Evolutionary conservation across 495 filamentous ascomycete genomes (phyloP).

Genomic region (Lophiostoma macrostomum): DNA sequence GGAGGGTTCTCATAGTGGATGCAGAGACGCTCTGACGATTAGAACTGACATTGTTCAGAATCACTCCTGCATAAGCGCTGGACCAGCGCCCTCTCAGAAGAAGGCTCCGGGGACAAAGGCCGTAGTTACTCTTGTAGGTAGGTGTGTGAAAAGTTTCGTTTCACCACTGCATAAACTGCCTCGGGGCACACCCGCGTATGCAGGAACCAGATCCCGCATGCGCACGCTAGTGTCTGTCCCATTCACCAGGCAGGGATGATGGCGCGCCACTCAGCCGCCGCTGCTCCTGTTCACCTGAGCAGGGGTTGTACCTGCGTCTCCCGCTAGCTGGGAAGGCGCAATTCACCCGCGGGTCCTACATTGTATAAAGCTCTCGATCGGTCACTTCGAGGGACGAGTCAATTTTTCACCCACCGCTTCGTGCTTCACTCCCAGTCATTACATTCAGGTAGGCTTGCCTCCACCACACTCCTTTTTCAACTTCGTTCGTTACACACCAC

Average conservation of each 20-base stretch:
- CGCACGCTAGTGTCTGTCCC: conserved; percentile 19
- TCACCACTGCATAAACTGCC: conserved; percentile 21
- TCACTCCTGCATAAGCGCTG: not conserved
- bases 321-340: too few species aligned
- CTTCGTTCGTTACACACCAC: not conserved
- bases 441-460: conserved; percentile 9
- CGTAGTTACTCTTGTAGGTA: too few species aligned
- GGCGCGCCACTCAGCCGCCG: conserved; percentile 4
- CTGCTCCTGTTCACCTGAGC: too few species aligned
- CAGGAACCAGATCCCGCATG: conserved; percentile 20
- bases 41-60: too few species aligned
- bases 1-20: too few species aligned
- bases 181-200: conserved; percentile 27
- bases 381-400: too few species aligned
- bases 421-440: not conserved
- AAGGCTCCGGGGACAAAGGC: conserved; percentile 9
- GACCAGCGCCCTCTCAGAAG: not conserved
- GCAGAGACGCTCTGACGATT: too few species aligned
- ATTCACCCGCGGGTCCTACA: too few species aligned
- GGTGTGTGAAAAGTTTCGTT: conserved; percentile 24
- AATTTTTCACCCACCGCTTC: conserved; percentile 1
- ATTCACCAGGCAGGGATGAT: conserved; percentile 14
- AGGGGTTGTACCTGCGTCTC: too few species aligned
- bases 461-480: conserved; percentile 10
- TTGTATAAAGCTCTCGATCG: too few species aligned